phyloP scores from a whole-genome alignment of 1,139 yeast species.

The Saccharomycopsis hybrid region DNA sequence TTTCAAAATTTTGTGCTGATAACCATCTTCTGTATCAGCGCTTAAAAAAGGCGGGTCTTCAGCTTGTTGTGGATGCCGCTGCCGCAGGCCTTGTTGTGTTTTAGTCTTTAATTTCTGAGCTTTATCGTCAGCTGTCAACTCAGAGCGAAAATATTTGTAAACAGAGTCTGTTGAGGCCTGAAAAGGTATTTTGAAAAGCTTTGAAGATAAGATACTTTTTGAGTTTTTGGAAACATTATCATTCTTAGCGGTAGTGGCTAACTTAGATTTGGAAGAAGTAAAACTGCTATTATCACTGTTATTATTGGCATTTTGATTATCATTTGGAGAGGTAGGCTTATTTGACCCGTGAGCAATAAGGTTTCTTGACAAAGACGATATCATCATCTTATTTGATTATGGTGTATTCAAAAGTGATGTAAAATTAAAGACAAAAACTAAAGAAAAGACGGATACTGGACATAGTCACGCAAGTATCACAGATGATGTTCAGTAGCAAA shows the following conservation, averaged over 20 bases:
- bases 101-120: too few species aligned
- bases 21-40: too few species aligned
- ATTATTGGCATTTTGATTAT: too few species aligned
- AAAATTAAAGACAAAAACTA: background rate
- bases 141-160: background rate
- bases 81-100: too few species aligned
- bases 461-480: background rate
- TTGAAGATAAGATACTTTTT: background rate
- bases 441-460: background rate
- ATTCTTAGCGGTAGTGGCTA: too few species aligned
- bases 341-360: constrained; percentile 2
- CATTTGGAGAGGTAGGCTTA: too few species aligned
- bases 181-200: constrained; percentile 3
- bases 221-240: background rate
- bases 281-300: too few species aligned
- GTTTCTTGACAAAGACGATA: constrained; percentile 4
- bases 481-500: background rate
- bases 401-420: background rate
- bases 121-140: too few species aligned
- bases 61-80: too few species aligned
- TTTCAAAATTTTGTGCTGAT: too few species aligned
- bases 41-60: too few species aligned
- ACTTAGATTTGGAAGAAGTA: too few species aligned
- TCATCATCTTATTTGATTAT: constrained; percentile 2
- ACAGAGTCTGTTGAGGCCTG: constrained; percentile 4